phyloP scores from a whole-genome alignment of 2,329 filamentous ascomycete species.

The Cordyceps militaris region DNA sequence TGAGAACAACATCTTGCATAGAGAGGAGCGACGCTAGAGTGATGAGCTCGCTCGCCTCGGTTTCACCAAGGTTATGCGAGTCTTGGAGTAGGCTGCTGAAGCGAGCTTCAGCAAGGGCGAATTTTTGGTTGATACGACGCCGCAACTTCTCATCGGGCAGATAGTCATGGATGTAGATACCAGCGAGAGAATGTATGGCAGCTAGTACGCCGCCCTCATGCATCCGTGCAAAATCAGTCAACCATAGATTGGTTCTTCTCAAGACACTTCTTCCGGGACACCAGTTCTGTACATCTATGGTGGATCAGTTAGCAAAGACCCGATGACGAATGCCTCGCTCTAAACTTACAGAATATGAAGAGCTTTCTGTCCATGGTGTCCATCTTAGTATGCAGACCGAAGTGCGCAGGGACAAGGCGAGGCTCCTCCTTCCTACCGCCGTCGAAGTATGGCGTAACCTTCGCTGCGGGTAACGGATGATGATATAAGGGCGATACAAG shows the following conservation, averaged over 20 bases:
- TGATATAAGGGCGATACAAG: background rate
- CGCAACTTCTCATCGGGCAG: slow-evolving; percentile 26
- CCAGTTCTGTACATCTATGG: slow-evolving; percentile 32
- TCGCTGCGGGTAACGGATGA: background rate
- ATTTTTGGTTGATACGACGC: slow-evolving; percentile 27
- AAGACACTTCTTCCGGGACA: slow-evolving; percentile 34
- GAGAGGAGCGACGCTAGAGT: slow-evolving; percentile 32
- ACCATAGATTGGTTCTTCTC: slow-evolving; percentile 32
- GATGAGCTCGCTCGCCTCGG: slow-evolving; percentile 27
- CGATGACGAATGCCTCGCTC: background rate
- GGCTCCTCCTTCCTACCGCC: background rate
- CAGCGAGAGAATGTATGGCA: slow-evolving; percentile 34
- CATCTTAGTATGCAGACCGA: background rate
- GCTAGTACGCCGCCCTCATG: slow-evolving; percentile 27
- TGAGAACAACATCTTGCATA: slow-evolving; percentile 34
- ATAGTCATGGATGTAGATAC: slow-evolving; percentile 36
- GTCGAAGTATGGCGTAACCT: background rate
- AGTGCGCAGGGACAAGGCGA: slow-evolving; percentile 1
- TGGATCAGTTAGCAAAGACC: slow-evolving; percentile 6
- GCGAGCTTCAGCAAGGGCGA: slow-evolving; percentile 24
- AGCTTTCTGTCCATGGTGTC: slow-evolving; percentile 10
- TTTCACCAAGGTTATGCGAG: slow-evolving; percentile 17
- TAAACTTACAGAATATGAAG: background rate
- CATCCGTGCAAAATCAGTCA: slow-evolving; percentile 34
- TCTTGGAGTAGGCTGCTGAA: slow-evolving; percentile 24